These are phyloP conservation scores for Carallia brachiata DNA, from an alignment of 345 rosid genomes.

Conservation along the genomic window DNA sequence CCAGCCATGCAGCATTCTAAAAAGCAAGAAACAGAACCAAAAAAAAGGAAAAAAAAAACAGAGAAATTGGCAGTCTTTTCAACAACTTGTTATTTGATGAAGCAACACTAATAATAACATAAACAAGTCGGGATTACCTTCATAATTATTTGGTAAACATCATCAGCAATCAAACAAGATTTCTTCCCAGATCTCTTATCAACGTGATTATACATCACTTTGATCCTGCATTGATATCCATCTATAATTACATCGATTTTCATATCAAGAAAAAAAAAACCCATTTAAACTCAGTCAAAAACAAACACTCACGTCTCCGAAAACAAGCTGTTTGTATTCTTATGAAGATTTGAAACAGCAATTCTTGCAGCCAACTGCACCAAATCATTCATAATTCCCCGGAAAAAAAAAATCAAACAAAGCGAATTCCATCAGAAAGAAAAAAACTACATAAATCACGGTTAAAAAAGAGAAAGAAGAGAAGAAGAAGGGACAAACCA, in stretches of 20 bases:
- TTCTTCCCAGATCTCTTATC: slow-evolving; percentile 66
- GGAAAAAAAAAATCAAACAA: background rate
- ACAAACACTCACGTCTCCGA: slow-evolving; percentile 74
- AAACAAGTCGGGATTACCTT: slow-evolving; percentile 41
- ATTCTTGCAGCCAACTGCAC: slow-evolving; percentile 91
- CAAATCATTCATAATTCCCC: background rate
- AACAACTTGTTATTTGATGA: background rate
- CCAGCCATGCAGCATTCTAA: slow-evolving; percentile 70
- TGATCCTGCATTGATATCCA: slow-evolving; percentile 49
- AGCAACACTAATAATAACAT: background rate
- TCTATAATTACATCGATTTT: background rate
- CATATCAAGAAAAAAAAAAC: background rate
- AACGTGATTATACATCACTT: slow-evolving; percentile 65
- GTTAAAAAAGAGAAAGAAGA: background rate
- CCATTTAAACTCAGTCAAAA: background rate
- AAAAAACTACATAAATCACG: too few relatives aligned
- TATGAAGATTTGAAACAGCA: slow-evolving; percentile 82
- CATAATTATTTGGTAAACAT: slow-evolving; percentile 79
- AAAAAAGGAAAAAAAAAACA: too few relatives aligned
- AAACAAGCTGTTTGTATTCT: slow-evolving; percentile 80
- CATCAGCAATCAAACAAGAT: slow-evolving; percentile 82
- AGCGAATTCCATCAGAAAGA: too few relatives aligned
- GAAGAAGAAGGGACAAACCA: slow-evolving; percentile 37
- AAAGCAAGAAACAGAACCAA: too few relatives aligned
- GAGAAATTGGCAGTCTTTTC: too few relatives aligned